These are phyloP conservation scores for Thelonectria olida DNA, from an alignment of 2,329 filamentous ascomycete species.

Conservation along the genomic window DNA sequence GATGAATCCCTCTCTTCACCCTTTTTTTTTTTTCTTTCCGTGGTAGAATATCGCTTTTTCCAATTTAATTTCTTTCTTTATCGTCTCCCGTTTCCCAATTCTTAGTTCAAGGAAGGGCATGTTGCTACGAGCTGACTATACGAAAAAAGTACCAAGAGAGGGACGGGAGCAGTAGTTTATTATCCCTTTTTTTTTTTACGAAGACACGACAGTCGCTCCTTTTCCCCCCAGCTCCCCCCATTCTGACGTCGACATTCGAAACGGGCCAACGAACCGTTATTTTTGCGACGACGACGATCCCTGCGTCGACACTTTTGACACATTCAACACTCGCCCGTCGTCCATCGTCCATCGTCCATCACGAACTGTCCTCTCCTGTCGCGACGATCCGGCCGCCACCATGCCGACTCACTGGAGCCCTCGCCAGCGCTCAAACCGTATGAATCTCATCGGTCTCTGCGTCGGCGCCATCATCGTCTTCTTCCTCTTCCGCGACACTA, in stretches of 20 bases:
- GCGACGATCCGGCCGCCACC: conserved; percentile 19
- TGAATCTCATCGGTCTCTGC: conserved; percentile 37
- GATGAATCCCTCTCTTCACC: not conserved
- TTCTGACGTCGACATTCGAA: not conserved
- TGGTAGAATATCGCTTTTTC: too few relatives aligned
- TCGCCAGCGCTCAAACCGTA: conserved; percentile 39
- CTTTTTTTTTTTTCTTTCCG: not conserved
- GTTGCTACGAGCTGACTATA: too few relatives aligned
- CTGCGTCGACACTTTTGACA: not conserved
- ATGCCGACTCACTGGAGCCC: conserved; percentile 40
- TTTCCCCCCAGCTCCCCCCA: not conserved
- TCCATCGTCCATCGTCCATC: not conserved
- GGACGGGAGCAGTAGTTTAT: too few relatives aligned
- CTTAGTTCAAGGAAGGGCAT: too few relatives aligned
- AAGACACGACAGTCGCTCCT: not conserved
- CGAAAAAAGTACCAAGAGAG: too few relatives aligned
- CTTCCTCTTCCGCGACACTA: conserved; percentile 37
- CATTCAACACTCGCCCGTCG: not conserved
- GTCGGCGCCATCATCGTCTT: conserved; percentile 36
- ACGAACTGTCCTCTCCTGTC: not conserved
- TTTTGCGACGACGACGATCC: not conserved
- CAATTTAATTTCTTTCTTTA: too few relatives aligned
- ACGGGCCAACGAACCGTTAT: not conserved
- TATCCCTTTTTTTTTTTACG: not conserved
- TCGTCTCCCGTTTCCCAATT: too few relatives aligned